Conservation (phyloP, 2,329 filamentous ascomycete genomes). For the Cordyceps pruinosa region DNA sequence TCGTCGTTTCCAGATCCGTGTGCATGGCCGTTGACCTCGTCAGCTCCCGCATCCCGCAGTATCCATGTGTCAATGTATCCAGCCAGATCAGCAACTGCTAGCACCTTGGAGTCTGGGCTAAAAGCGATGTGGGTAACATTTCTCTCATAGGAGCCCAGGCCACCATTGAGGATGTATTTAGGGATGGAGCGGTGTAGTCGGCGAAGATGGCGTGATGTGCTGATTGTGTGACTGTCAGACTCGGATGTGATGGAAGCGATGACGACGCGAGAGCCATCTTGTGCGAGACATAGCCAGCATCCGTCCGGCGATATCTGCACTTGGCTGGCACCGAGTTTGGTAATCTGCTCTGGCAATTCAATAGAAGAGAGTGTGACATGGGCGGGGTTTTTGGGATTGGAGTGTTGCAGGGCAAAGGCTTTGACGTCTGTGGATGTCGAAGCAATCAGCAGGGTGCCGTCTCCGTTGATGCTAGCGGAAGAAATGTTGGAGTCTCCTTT, state of each 20-base stretch:
- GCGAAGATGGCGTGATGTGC: constrained; percentile 40
- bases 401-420: constrained; percentile 61
- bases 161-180: constrained; percentile 53
- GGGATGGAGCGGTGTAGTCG: constrained; percentile 48
- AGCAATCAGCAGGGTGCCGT: constrained; percentile 69
- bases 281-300: constrained; percentile 61
- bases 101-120: constrained; percentile 69
- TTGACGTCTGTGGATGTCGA: constrained; percentile 70
- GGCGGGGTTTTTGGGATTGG: constrained; percentile 43
- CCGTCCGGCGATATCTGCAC: constrained; percentile 64
- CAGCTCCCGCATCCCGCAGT: constrained; percentile 40
- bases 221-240: constrained; percentile 17
- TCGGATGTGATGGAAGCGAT: constrained; percentile 30
- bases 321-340: constrained; percentile 57
- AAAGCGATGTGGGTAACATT: constrained; percentile 70
- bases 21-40: constrained; percentile 25
- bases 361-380: constrained; percentile 66
- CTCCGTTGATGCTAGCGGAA: constrained; percentile 61
- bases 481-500: constrained; percentile 78
- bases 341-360: constrained; percentile 50
- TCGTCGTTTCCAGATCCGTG: constrained; percentile 27
- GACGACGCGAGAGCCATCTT: constrained; percentile 52
- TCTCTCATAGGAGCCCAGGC: constrained; percentile 69
- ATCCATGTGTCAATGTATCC: constrained; percentile 87
- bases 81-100: constrained; percentile 73